Evolutionary conservation across 2,329 filamentous ascomycete genomes (phyloP).

Genomic region (Ophiostoma tasmaniense): DNA sequence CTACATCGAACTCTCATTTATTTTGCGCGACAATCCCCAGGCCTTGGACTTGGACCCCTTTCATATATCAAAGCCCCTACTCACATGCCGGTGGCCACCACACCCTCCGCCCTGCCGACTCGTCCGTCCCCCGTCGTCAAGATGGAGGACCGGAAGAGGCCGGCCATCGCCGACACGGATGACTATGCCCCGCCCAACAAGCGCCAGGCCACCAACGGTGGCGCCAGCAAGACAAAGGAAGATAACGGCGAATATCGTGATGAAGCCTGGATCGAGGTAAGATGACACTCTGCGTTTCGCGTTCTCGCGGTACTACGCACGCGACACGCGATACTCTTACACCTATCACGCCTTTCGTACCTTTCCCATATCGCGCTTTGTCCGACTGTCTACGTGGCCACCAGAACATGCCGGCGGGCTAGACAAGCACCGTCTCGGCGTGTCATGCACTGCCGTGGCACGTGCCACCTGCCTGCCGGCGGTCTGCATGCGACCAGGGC

Average conservation of each 20-base stretch:
- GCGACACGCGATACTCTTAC: constrained; percentile 11
- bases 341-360: neutral
- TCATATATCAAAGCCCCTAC: constrained; percentile 30
- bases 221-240: constrained; percentile 43
- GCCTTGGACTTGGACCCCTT: no score
- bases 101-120: constrained; percentile 54
- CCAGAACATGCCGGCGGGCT: neutral
- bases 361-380: neutral
- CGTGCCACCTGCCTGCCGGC: neutral
- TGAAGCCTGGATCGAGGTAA: constrained; percentile 57
- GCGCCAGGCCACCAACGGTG: constrained; percentile 81
- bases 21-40: neutral
- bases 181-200: constrained; percentile 85
- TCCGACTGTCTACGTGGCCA: neutral
- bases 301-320: neutral
- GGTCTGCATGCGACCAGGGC: neutral
- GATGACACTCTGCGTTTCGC: constrained; percentile 34
- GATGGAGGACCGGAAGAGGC: constrained; percentile 99
- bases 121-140: constrained; percentile 77
- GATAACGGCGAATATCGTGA: constrained; percentile 49
- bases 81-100: constrained; percentile 85
- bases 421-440: neutral
- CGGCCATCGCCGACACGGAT: constrained; percentile 69
- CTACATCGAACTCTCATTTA: neutral
- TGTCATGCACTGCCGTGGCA: neutral